Evolutionary conservation across 805 yeast genomes (phyloP).

Genomic region (Candida germanica): DNA sequence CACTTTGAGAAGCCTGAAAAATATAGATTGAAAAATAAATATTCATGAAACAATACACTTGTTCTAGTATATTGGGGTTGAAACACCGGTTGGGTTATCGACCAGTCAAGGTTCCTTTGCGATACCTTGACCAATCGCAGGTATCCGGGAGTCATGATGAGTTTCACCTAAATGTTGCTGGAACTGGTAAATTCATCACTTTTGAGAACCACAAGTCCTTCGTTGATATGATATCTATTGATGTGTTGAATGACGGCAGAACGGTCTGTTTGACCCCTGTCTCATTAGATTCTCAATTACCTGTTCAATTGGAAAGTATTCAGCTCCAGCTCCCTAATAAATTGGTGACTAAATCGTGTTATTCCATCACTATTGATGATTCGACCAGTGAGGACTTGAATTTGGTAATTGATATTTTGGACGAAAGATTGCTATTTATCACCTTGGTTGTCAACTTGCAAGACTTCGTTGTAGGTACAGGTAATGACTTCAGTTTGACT

Average conservation of each 20-base stretch:
- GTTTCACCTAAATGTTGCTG: constrained; percentile 19
- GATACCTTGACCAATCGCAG: constrained; percentile 3
- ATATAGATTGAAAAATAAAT: constrained; percentile 3
- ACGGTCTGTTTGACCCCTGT: constrained; percentile 41
- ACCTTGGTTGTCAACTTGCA: constrained; percentile 44
- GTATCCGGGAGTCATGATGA: constrained; percentile 18
- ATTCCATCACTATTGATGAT: constrained; percentile 11
- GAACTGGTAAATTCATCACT: constrained; percentile 22
- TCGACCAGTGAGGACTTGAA: constrained; percentile 11
- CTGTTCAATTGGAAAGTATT: constrained; percentile 32
- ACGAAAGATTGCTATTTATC: constrained; percentile 49
- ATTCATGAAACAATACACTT: constrained; percentile 6
- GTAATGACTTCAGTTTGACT: constrained; percentile 20
- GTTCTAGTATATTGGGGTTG: constrained; percentile 9
- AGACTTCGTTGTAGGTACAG: constrained; percentile 37
- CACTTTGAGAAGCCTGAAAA: too few relatives aligned
- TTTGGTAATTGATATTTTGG: constrained; percentile 53
- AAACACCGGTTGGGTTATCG: constrained; percentile 7
- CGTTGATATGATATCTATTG: constrained; percentile 28
- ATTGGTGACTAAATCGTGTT: constrained; percentile 16
- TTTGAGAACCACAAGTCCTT: constrained; percentile 17
- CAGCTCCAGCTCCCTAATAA: constrained; percentile 24
- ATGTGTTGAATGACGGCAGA: constrained; percentile 28
- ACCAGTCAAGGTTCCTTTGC: constrained; percentile 13
- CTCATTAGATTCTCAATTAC: constrained; percentile 13